Conservation (phyloP, 768 basidiomycete genomes). For the Coprinopsis cinerea region DNA sequence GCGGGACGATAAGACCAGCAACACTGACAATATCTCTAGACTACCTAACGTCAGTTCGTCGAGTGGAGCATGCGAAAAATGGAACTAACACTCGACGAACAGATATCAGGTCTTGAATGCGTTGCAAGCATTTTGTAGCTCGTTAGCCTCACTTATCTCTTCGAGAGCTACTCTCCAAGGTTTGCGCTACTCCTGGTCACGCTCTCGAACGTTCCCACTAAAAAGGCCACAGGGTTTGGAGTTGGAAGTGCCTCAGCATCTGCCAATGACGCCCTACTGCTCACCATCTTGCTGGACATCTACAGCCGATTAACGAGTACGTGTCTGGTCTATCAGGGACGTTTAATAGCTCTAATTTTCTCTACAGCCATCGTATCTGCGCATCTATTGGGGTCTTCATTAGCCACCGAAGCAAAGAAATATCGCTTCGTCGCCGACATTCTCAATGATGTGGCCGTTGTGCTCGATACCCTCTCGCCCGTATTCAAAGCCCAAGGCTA, state of each 20-base stretch:
- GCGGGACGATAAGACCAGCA: not conserved
- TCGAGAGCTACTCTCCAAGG: slow-evolving; percentile 68
- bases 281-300: slow-evolving; percentile 62
- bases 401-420: slow-evolving; percentile 65
- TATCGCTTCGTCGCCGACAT: slow-evolving; percentile 65
- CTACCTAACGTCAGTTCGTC: slow-evolving; percentile 43
- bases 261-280: slow-evolving; percentile 57
- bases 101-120: slow-evolving; percentile 67
- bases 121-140: slow-evolving; percentile 65
- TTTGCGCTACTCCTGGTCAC: slow-evolving; percentile 15
- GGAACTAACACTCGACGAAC: not conserved
- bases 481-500: slow-evolving; percentile 34
- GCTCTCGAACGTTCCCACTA: not conserved
- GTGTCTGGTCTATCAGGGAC: slow-evolving; percentile 15
- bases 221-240: slow-evolving; percentile 44
- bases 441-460: slow-evolving; percentile 54
- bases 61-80: slow-evolving; percentile 1
- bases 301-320: slow-evolving; percentile 59
- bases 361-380: slow-evolving; percentile 56
- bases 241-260: slow-evolving; percentile 65
- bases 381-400: slow-evolving; percentile 55
- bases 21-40: slow-evolving; percentile 29
- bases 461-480: slow-evolving; percentile 58
- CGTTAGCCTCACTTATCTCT: slow-evolving; percentile 54
- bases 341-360: not conserved